Conservation (phyloP, 192 early-diverging fungal species). For the Rhizophagus sp. region DNA sequence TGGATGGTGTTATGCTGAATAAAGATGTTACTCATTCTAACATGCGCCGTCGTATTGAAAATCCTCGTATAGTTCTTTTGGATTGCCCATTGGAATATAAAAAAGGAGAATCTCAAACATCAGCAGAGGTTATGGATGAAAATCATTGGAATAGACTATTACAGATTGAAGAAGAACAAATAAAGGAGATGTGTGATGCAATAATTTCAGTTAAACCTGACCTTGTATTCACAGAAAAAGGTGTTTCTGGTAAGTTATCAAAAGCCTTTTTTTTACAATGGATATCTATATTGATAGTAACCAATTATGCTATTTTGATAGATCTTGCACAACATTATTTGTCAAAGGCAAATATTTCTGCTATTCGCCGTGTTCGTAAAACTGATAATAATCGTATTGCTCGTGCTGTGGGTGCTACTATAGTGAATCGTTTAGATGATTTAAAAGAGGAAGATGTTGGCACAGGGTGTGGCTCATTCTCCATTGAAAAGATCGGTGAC, state of each 20-base stretch:
- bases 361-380: constrained; percentile 96
- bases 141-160: constrained; percentile 94
- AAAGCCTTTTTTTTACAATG: not conserved
- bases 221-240: constrained; percentile 98
- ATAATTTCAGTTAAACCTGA: constrained; percentile 97
- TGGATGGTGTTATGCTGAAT: constrained; percentile 98
- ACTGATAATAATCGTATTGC: constrained; percentile 99
- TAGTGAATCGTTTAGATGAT: constrained; percentile 96
- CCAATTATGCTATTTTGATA: constrained; percentile 1
- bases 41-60: constrained; percentile 93
- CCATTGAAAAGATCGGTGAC: constrained; percentile 97
- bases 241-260: constrained; percentile 74
- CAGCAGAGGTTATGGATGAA: constrained; percentile 97
- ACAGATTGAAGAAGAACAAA: constrained; percentile 99
- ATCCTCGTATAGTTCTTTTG: constrained; percentile 92
- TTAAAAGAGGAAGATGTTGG: constrained; percentile 96
- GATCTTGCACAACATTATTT: constrained; percentile 99
- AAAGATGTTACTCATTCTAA: constrained; percentile 99
- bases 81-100: constrained; percentile 99
- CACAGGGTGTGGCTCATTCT: constrained; percentile 90
- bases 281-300: not conserved
- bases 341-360: constrained; percentile 96
- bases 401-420: constrained; percentile 94
- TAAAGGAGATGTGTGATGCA: constrained; percentile 95
- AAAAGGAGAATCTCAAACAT: constrained; percentile 99